Base-by-base conservation (phyloP, 2,329 filamentous ascomycete genomes). In the Trichoderma gracile region DNA sequence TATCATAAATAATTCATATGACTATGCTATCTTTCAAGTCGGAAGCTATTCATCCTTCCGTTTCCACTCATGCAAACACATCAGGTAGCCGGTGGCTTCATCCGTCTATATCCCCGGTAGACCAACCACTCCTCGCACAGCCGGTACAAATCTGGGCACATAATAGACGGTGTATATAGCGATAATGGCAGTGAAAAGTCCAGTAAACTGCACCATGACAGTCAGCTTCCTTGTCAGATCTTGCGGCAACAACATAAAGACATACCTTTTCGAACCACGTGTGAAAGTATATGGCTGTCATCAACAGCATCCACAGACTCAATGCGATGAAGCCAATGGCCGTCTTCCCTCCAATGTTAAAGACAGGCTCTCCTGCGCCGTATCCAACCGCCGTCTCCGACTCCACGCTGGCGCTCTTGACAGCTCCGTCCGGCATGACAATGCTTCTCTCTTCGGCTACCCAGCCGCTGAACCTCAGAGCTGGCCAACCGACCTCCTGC, bases 231-330 rank as follows among this genome's bases (percentile, higher is more conserved):
- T 33, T 21, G 25, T n/a, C n/a, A 23, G 7, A 27, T 3, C 6
- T 25, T 12, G 61, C 10, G n/a, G n/a, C n/a, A 33, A 3, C 5
- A n/a, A 0, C 4, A 5, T 38, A 10, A 12, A 19, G n/a, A 74
- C 82, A 72, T 71, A 91, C 89, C 89, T 98, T 99, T 80, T 99
- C 95, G 71, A 96, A 89, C 93, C 94, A 98, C 0, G 95, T 99
- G 77, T 99, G 95, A 73, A 99, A 99, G 82, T 94, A 99, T 45
- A 96, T 93, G 3, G 93, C 93, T 46, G 95, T 99, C 95, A 99
- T 99, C 67, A 98, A 82, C 74, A 99, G 78, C 95, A 99, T 99
- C 92, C 95, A 98, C 80, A 89, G 85, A 73, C 89, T 92, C 73
- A 97, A 72, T 0, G 78, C 87, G 19, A 90, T 84, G 27, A 97